Conservation (phyloP, 2,329 filamentous ascomycete species). For the Talaromyces sp. region DNA sequence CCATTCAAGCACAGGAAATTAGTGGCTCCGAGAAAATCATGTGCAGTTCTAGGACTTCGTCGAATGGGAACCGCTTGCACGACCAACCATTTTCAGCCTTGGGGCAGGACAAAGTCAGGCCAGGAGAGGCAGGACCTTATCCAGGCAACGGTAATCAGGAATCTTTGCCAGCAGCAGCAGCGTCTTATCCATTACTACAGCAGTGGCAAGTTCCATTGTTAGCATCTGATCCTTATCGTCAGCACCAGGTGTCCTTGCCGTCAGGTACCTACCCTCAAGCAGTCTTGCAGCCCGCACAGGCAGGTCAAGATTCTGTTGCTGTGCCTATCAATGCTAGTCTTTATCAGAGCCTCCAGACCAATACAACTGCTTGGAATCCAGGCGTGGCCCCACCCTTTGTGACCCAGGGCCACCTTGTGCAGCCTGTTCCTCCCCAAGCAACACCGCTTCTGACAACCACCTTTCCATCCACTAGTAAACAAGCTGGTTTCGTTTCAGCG, state of each 20-base stretch:
- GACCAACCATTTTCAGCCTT: neutral
- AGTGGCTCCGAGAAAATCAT: neutral
- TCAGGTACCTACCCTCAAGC: neutral
- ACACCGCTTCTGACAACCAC: constrained; percentile 9
- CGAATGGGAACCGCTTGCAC: neutral
- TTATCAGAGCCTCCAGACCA: constrained; percentile 9
- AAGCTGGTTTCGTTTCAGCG: neutral
- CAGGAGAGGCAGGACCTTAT: neutral
- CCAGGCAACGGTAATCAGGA: neutral
- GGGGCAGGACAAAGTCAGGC: neutral
- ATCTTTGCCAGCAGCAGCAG: neutral
- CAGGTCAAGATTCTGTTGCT: constrained; percentile 13
- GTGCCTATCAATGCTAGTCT: constrained; percentile 9
- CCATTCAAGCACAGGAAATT: neutral
- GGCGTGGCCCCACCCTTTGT: constrained; percentile 13
- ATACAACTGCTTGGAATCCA: constrained; percentile 14
- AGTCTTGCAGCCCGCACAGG: constrained; percentile 10
- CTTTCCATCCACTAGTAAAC: constrained; percentile 6
- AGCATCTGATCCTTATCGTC: constrained; percentile 10
- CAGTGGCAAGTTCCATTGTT: constrained; percentile 10
- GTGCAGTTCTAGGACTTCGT: constrained; percentile 1
- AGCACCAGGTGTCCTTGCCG: constrained; percentile 4
- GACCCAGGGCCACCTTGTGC: constrained; percentile 6
- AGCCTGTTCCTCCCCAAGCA: constrained; percentile 11
- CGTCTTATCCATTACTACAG: constrained; percentile 6